These are phyloP conservation scores for Cryptococcus depauperatus DNA, from an alignment of 1,284 basidiomycete species.

Conservation along the genomic window DNA sequence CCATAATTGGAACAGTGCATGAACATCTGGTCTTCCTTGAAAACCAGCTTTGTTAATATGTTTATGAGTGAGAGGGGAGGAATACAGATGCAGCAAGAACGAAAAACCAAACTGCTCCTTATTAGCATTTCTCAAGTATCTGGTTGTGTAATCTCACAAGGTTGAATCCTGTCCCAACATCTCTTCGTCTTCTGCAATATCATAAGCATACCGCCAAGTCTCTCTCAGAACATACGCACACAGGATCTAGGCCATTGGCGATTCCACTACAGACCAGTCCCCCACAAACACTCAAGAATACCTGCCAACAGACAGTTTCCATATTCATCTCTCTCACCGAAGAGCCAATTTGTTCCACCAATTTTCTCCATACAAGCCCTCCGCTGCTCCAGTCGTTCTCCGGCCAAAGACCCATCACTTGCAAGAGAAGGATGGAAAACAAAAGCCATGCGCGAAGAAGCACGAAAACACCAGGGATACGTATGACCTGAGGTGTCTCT, in stretches of 20 bases:
- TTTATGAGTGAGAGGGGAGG: constrained; percentile 41
- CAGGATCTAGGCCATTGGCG: constrained; percentile 35
- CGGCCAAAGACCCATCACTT: constrained; percentile 37
- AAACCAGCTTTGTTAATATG: constrained; percentile 19
- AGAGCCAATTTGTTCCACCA: constrained; percentile 16
- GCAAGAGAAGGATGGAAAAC: constrained; percentile 35
- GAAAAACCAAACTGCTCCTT: constrained; percentile 34
- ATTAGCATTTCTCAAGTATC: not conserved
- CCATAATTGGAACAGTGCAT: constrained; percentile 42
- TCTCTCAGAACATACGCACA: constrained; percentile 16
- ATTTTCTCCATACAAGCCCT: constrained; percentile 3
- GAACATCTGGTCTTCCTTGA: constrained; percentile 36
- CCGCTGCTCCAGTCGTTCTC: not conserved
- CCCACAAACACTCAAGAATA: constrained; percentile 39
- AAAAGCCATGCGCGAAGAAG: constrained; percentile 34
- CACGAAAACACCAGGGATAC: constrained; percentile 33
- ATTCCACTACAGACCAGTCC: constrained; percentile 34
- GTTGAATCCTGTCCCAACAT: constrained; percentile 39
- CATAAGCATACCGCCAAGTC: not conserved
- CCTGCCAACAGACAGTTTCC: constrained; percentile 40
- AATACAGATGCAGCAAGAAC: constrained; percentile 42
- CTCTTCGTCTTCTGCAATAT: constrained; percentile 23
- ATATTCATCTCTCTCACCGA: constrained; percentile 37
- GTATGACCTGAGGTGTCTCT: constrained; percentile 21
- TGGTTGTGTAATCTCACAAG: constrained; percentile 19